These are phyloP conservation scores for Coniochaeta ligniaria DNA, from an alignment of 2,329 filamentous ascomycete species.

Conservation along the genomic window DNA sequence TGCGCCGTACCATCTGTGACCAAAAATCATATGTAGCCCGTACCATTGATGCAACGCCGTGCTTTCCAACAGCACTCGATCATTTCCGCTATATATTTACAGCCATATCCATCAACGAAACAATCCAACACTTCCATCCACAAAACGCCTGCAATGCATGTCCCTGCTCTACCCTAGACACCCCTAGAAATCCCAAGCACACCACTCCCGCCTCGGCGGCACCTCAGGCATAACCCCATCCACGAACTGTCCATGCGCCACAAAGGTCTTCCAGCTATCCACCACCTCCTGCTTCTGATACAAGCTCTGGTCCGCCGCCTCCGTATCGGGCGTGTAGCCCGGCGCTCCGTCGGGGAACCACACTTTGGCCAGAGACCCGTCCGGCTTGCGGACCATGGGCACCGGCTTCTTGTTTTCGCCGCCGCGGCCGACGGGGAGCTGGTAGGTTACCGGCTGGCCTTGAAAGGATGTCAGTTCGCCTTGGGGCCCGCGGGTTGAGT, in stretches of 20 bases:
- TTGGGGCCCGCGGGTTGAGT: constrained; percentile 16
- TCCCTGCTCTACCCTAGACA: not conserved
- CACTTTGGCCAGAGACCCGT: constrained; percentile 55
- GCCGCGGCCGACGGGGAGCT: constrained; percentile 32
- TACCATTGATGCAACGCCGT: not conserved
- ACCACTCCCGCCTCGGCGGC: constrained; percentile 72
- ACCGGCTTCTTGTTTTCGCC: constrained; percentile 27
- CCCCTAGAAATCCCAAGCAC: constrained; percentile 60
- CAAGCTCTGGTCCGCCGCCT: constrained; percentile 37
- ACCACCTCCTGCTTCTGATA: constrained; percentile 36
- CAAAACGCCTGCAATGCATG: not conserved
- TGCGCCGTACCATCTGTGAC: not conserved
- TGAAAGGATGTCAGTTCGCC: constrained; percentile 22
- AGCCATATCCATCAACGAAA: not conserved
- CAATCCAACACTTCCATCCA: not conserved
- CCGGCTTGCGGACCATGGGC: constrained; percentile 37
- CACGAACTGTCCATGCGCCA: constrained; percentile 59
- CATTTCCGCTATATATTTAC: not conserved
- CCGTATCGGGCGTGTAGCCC: constrained; percentile 54
- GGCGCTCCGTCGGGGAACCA: constrained; percentile 70
- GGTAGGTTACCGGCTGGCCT: constrained; percentile 21
- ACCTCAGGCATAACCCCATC: constrained; percentile 67
- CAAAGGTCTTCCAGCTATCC: constrained; percentile 52
- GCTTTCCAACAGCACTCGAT: not conserved
- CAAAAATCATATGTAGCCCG: not conserved